These are phyloP conservation scores for Colletotrichum coccodes DNA, from an alignment of 2,329 filamentous ascomycete genomes.

Conservation along the genomic window DNA sequence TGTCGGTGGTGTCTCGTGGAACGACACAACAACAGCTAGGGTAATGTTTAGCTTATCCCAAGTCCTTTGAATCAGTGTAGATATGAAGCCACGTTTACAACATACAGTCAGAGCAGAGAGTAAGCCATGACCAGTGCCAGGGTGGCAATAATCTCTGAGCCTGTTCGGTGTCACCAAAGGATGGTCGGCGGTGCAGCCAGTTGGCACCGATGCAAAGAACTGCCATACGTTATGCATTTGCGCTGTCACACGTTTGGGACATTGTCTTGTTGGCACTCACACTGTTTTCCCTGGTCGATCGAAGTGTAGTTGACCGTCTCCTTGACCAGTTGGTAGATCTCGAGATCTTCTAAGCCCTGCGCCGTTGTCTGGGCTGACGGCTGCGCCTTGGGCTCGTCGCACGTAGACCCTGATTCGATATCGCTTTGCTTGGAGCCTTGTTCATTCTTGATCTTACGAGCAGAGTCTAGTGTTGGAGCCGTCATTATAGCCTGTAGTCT, in stretches of 20 bases:
- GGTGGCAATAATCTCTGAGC: conserved; percentile 45
- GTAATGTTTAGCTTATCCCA: conserved; percentile 30
- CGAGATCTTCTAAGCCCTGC: conserved; percentile 37
- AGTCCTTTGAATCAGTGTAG: not conserved
- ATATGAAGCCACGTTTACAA: not conserved
- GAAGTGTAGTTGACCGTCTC: conserved; percentile 82
- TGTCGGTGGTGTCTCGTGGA: conserved; percentile 67
- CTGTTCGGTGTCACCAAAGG: conserved; percentile 39
- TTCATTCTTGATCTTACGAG: not conserved
- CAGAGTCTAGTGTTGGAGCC: conserved; percentile 45
- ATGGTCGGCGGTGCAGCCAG: conserved; percentile 59
- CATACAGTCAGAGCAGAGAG: conserved; percentile 72
- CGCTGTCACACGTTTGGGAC: not conserved
- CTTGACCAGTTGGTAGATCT: conserved; percentile 65
- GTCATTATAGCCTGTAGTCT: conserved; percentile 72
- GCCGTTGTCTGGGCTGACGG: conserved; percentile 25
- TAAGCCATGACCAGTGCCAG: conserved; percentile 75
- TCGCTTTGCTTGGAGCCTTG: not conserved
- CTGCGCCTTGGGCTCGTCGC: conserved; percentile 19
- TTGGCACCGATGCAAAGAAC: conserved; percentile 79
- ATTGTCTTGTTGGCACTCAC: conserved; percentile 49
- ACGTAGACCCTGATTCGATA: conserved; percentile 4
- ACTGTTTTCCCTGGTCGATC: conserved; percentile 74
- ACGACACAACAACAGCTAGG: conserved; percentile 73
- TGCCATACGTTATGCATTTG: conserved; percentile 43